Percentiles rank a stretch among this genome's conserved stretches.
Evolutionary conservation across 148 eudicot species (phyloP).

Genomic region (Amaranthus hypochondriacus): DNA sequence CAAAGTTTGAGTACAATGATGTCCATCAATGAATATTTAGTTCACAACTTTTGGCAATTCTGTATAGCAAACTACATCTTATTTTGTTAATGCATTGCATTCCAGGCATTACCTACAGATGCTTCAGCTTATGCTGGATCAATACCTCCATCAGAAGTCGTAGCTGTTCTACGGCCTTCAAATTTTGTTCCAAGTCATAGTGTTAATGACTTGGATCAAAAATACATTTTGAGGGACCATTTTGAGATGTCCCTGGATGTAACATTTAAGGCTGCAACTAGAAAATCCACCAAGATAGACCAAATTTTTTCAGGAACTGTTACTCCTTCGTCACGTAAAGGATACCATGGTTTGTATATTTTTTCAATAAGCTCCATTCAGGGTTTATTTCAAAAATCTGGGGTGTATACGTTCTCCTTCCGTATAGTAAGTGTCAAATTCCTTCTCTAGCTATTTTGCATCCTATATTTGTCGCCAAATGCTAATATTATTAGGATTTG

Average conservation of each 20-base stretch:
- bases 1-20: too few species aligned
- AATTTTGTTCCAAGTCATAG: conserved; percentile 25
- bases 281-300: conserved; percentile 3
- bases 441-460: neutral
- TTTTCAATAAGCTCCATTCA: conserved; percentile 33
- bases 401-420: conserved; percentile 46
- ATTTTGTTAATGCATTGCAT: conserved; percentile 2
- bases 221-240: conserved; percentile 41
- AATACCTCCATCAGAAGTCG: conserved; percentile 45
- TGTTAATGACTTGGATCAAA: conserved; percentile 41
- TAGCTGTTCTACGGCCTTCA: conserved; percentile 61
- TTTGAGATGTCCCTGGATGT: conserved; percentile 49
- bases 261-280: conserved; percentile 21
- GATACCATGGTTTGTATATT: conserved; percentile 51
- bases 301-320: conserved; percentile 31
- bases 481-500: conserved; percentile 1
- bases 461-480: neutral
- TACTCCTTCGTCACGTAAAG: conserved; percentile 30
- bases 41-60: neutral
- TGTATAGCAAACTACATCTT: too few species aligned
- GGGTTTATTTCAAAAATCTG: conserved; percentile 47
- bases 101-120: conserved; percentile 47
- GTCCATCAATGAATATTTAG: neutral
- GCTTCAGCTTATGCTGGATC: conserved; percentile 40
- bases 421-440: conserved; percentile 45